Conservation (phyloP, 441 rosid genomes). For the Sinapis alba region DNA sequence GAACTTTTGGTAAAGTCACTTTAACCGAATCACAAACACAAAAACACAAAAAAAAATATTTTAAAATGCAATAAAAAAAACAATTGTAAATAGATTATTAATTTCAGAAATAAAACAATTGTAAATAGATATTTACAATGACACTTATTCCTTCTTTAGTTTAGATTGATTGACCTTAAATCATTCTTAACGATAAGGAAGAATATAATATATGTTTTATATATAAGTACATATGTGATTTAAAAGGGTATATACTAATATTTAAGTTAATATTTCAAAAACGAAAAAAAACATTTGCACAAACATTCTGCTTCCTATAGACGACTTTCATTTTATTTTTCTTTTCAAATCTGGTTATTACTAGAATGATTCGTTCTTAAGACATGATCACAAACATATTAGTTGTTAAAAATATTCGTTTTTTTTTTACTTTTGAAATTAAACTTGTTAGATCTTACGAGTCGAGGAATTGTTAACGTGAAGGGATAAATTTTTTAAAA, state of each 20-base stretch:
- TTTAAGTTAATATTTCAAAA: not conserved
- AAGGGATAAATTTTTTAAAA: not conserved
- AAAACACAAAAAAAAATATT: not conserved
- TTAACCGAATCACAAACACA: not conserved
- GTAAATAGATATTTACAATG: not conserved
- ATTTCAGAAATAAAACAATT: not conserved
- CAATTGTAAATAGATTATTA: not conserved
- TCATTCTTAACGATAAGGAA: not conserved
- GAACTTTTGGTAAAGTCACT: not conserved
- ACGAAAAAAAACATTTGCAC: not conserved
- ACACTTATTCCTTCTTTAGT: not conserved
- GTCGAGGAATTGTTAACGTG: not conserved
- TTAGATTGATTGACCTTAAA: not conserved
- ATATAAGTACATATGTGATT: not conserved
- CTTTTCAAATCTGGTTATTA: not conserved
- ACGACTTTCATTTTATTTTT: not conserved
- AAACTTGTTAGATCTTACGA: not conserved
- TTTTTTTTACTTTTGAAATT: too few relatives aligned
- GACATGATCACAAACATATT: not conserved
- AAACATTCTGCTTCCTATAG: not conserved
- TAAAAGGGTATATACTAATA: not conserved
- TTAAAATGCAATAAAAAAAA: not conserved
- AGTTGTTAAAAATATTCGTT: not conserved
- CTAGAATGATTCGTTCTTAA: not conserved
- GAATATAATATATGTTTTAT: not conserved